Evolutionary conservation across 441 rosid species (phyloP).

Genomic region (Erodium moschatum): DNA sequence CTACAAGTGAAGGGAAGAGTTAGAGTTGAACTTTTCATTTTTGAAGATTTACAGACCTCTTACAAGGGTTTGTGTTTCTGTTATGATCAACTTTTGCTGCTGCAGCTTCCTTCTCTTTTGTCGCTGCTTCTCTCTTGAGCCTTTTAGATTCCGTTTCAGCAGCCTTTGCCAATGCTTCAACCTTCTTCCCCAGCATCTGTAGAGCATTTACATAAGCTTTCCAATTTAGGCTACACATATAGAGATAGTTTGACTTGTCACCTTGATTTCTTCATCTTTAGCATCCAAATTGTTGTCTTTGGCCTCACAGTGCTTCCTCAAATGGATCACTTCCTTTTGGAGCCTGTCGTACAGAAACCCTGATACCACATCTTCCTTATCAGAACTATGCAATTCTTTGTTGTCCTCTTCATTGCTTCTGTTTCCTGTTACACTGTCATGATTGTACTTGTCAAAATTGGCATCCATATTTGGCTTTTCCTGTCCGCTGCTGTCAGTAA

Average conservation of each 20-base stretch:
- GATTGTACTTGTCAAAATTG: conserved; percentile 21
- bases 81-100: conserved; percentile 31
- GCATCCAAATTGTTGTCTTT: conserved; percentile 49
- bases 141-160: conserved; percentile 65
- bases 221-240: conserved; percentile 1
- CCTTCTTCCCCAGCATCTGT: conserved; percentile 68
- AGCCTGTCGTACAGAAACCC: conserved; percentile 77
- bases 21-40: not conserved
- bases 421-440: conserved; percentile 12
- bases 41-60: conserved; percentile 31
- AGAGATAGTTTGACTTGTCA: conserved; percentile 14
- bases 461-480: conserved; percentile 37
- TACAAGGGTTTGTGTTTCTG: conserved; percentile 28
- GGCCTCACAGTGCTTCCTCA: conserved; percentile 54
- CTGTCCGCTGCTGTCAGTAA: conserved; percentile 43
- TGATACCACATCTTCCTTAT: conserved; percentile 53
- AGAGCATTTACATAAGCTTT: conserved; percentile 1
- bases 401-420: conserved; percentile 14
- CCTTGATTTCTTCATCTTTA: conserved; percentile 80
- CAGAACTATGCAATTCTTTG: conserved; percentile 27
- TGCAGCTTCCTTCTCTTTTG: conserved; percentile 49
- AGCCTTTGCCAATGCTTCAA: conserved; percentile 59
- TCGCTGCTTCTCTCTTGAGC: conserved; percentile 62
- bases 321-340: conserved; percentile 63
- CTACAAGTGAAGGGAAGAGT: not conserved